Base-by-base conservation (phyloP, 805 yeast genomes). In the Wickerhamiella slavikovae region DNA sequence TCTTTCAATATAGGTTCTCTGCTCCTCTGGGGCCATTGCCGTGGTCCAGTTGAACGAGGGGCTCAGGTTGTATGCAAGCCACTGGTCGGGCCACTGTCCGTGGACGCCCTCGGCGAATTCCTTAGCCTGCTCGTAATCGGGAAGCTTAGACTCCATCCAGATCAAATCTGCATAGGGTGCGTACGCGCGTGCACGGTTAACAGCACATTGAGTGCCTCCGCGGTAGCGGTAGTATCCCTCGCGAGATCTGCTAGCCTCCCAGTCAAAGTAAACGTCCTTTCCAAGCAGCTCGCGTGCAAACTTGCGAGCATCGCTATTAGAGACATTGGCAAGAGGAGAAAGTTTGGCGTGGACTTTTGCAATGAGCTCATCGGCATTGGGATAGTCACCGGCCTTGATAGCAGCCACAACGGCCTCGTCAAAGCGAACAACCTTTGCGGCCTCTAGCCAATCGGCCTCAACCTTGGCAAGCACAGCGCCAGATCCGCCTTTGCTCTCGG, bases 11-110 rank as follows among this genome's bases (percentile, higher is more conserved):
- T 80, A 85, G 28, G 94, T 76, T 53, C 73, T 76, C 60, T 83
- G 94, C 48, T 85, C 94, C 28, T 64, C 64, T 16, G 74, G 59
- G 30, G 74, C 58, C 94, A 85, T 79, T 32, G 95, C 94, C 39
- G 71, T 70, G 54, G 80, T 79, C 96, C 96, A 85, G 68, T 85
- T 85, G 71, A 85, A 85, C 5, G 93, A 79, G 41, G 96, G 96
- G 18, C 94, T 80, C 54, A 85, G 64, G 66, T 85, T 85, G 64
- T 85, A 85, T 30, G 95, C 91, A 43, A 85, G 66, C 96, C 95
- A 83, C 58, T 85, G 83, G 40, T 77, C 65, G 42, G 96, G 96
- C 57, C 53, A 76, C 35, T 61, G 62, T 20, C 68, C 66, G 51
- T 72, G 68, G 40, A 85, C 91, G 48, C 96, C 95, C 27, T 71